Conservation (phyloP, 768 basidiomycete genomes). For the Mycena latifolia region DNA sequence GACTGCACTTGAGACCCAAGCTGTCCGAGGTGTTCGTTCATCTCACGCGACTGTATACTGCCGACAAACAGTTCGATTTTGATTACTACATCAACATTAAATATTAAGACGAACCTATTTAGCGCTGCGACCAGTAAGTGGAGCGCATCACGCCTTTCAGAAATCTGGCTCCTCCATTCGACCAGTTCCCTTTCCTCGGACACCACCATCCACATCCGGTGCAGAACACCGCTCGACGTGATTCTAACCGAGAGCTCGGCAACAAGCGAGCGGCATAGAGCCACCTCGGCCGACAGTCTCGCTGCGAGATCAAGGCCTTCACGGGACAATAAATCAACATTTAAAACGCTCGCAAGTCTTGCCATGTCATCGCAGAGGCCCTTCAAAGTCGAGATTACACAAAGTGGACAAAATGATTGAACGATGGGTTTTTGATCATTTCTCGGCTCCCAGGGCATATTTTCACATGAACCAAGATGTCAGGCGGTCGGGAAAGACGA, state of each 20-base stretch:
- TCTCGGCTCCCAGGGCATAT: no score
- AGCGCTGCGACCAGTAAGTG: neutral
- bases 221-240: neutral
- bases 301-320: neutral
- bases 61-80: no score
- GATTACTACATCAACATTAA: no score
- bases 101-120: conserved; percentile 7
- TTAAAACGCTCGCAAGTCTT: neutral
- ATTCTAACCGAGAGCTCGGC: neutral
- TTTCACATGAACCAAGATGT: no score
- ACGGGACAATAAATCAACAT: neutral
- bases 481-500: no score
- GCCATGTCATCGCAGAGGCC: conserved; percentile 6
- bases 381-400: conserved; percentile 4
- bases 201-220: neutral
- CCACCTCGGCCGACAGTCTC: conserved; percentile 7
- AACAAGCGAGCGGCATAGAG: conserved; percentile 7
- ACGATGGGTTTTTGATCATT: no score
- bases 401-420: no score
- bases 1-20: conserved; percentile 8
- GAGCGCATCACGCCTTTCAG: conserved; percentile 10
- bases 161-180: conserved; percentile 8
- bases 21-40: conserved; percentile 2
- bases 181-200: conserved; percentile 6
- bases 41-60: conserved; percentile 1